phyloP scores from a whole-genome alignment of 371 early-diverging fungal species.

The Actinomucor elegans region DNA sequence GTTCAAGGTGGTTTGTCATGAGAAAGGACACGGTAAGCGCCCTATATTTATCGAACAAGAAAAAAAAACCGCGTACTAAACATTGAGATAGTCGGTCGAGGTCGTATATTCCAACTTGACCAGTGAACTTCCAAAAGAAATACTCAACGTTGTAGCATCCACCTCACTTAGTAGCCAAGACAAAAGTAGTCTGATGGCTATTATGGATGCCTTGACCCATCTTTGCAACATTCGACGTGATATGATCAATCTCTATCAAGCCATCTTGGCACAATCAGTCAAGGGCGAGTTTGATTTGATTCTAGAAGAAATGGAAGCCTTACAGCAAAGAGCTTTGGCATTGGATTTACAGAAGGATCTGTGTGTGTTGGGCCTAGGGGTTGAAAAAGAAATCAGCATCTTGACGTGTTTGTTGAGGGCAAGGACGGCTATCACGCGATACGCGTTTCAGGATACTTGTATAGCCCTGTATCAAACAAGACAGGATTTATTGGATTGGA shows the following conservation, averaged over 20 bases:
- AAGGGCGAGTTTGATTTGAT: conserved; percentile 24
- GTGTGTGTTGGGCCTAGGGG: conserved; percentile 45
- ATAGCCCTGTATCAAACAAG: conserved; percentile 48
- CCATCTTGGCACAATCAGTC: conserved; percentile 24
- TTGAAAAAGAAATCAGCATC: conserved; percentile 48
- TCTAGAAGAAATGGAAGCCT: conserved; percentile 10
- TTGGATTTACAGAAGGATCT: conserved; percentile 18
- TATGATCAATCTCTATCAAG: conserved; percentile 37
- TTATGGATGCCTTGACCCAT: conserved; percentile 27
- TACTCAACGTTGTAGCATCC: conserved; percentile 12
- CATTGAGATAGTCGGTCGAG: conserved; percentile 34
- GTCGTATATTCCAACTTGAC: conserved; percentile 34
- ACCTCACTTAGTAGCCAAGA: conserved; percentile 4
- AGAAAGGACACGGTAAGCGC: conserved; percentile 50
- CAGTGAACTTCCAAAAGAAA: conserved; percentile 34
- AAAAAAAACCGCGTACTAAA: no score
- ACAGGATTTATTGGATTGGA: conserved; percentile 53
- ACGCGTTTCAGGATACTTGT: conserved; percentile 58
- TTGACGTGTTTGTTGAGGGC: conserved; percentile 43
- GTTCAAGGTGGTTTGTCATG: conserved; percentile 47
- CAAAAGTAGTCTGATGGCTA: conserved; percentile 10
- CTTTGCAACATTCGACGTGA: conserved; percentile 33
- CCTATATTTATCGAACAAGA: no score
- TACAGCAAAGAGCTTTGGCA: conserved; percentile 17
- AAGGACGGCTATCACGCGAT: conserved; percentile 47